Evolutionary conservation across 768 basidiomycete species (phyloP).

Genomic region (Mycena kentingensis): DNA sequence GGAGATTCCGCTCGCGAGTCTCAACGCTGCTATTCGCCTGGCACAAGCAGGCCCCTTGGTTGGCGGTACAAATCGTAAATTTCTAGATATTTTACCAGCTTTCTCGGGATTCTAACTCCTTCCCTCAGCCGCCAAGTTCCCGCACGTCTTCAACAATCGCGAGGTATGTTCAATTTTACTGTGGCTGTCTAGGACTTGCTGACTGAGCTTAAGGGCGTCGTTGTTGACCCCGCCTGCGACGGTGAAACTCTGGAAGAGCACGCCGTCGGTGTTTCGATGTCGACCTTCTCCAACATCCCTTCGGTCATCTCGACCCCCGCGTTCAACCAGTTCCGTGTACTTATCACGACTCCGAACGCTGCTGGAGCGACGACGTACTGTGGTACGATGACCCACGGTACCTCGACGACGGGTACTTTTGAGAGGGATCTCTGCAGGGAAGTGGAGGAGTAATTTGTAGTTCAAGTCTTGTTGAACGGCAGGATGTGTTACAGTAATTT

Average conservation of each 20-base stretch:
- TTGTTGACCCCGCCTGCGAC: slow-evolving; percentile 8
- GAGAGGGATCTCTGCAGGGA: slow-evolving; percentile 14
- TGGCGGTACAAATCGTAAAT: neutral
- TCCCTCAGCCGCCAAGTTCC: no score
- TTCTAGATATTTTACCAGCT: no score
- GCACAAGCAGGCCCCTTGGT: slow-evolving; percentile 18
- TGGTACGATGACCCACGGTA: slow-evolving; percentile 22
- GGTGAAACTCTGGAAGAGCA: slow-evolving; percentile 19
- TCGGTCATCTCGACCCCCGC: slow-evolving; percentile 6
- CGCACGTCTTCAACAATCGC: slow-evolving; percentile 15
- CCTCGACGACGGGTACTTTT: slow-evolving; percentile 13
- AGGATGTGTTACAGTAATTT: no score
- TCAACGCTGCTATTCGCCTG: slow-evolving; percentile 8
- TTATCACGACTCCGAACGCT: slow-evolving; percentile 21
- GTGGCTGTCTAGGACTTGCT: neutral
- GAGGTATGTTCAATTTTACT: neutral
- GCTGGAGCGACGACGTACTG: slow-evolving; percentile 19
- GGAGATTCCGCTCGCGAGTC: slow-evolving; percentile 7
- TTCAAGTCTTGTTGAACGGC: no score
- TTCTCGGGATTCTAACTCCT: no score
- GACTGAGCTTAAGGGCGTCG: slow-evolving; percentile 6
- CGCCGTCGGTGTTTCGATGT: slow-evolving; percentile 15
- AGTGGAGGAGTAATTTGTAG: no score
- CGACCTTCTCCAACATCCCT: slow-evolving; percentile 17
- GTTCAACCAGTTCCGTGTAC: slow-evolving; percentile 24